Percentiles rank a stretch among this genome's conserved stretches.
Conservation (phyloP, 2,329 filamentous ascomycete species). For the Phyllosticta citriasiana region DNA sequence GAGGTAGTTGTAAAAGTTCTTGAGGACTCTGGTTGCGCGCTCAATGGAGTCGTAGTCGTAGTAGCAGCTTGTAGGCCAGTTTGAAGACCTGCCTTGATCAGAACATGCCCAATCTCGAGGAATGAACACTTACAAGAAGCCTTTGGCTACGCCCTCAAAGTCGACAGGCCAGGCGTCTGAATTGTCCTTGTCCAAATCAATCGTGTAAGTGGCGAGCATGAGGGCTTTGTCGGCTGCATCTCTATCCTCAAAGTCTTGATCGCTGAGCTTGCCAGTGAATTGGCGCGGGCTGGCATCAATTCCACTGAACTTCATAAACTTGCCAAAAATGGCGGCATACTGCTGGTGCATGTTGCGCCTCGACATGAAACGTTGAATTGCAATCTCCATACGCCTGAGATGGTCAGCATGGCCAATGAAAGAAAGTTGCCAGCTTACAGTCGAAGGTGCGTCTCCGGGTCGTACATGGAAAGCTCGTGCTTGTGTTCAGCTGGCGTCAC, state of each 20-base stretch:
- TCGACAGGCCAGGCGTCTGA: slow-evolving; percentile 63
- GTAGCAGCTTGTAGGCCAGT: slow-evolving; percentile 45
- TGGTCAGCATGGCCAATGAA: neutral
- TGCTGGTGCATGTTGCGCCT: slow-evolving; percentile 62
- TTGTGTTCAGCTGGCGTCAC: slow-evolving; percentile 59
- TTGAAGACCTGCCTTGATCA: slow-evolving; percentile 43
- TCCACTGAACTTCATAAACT: slow-evolving; percentile 76
- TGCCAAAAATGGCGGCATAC: slow-evolving; percentile 58
- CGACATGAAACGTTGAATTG: slow-evolving; percentile 69
- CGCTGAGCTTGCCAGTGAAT: slow-evolving; percentile 53
- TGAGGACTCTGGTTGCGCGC: slow-evolving; percentile 57
- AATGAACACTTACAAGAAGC: slow-evolving; percentile 56
- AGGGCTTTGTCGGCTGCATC: slow-evolving; percentile 55
- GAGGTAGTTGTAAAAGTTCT: slow-evolving; percentile 84
- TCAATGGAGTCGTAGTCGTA: slow-evolving; percentile 41
- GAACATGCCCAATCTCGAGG: neutral
- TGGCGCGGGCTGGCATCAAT: slow-evolving; percentile 53
- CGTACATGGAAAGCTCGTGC: slow-evolving; percentile 61
- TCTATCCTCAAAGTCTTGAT: slow-evolving; percentile 51
- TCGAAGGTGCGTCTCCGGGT: slow-evolving; percentile 34
- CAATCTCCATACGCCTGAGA: slow-evolving; percentile 61
- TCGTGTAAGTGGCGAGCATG: slow-evolving; percentile 53
- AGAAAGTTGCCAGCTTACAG: slow-evolving; percentile 30
- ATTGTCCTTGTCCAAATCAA: slow-evolving; percentile 39
- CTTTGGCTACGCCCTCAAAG: slow-evolving; percentile 66